Conservation (phyloP, 2,329 filamentous ascomycete species). For the Emericellopsis cladophorae region DNA sequence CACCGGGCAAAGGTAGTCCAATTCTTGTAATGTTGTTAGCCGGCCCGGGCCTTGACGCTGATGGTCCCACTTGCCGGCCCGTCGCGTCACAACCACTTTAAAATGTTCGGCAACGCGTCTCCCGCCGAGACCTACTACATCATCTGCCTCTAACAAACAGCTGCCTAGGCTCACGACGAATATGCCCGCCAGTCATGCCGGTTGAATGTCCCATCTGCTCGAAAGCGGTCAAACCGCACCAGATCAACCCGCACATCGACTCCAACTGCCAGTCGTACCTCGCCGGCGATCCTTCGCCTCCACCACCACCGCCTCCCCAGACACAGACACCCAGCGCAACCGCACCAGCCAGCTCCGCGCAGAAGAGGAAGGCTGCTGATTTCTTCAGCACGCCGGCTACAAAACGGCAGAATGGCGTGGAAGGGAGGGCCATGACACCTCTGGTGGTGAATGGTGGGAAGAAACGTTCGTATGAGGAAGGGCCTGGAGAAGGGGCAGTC, state of each 20-base stretch:
- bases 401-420: conserved; percentile 33
- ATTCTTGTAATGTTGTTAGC: no score
- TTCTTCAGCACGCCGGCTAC: conserved; percentile 51
- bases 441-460: conserved; percentile 22
- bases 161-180: background rate
- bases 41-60: no score
- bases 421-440: conserved; percentile 17
- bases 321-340: conserved; percentile 15
- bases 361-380: conserved; percentile 41
- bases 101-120: background rate
- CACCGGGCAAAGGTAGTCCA: no score
- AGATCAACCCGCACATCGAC: conserved; percentile 88
- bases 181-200: conserved; percentile 14
- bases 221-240: conserved; percentile 54
- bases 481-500: conserved; percentile 23
- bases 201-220: conserved; percentile 77
- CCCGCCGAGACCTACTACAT: background rate
- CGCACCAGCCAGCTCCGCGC: conserved; percentile 19
- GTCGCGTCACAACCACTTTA: background rate
- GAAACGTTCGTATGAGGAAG: conserved; percentile 43
- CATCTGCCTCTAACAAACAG: no score
- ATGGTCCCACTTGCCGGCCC: no score
- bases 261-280: conserved; percentile 62
- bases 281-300: conserved; percentile 32
- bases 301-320: conserved; percentile 15